Base-by-base conservation (phyloP, 495 filamentous ascomycete genomes). In the Durotheca rogersii region DNA sequence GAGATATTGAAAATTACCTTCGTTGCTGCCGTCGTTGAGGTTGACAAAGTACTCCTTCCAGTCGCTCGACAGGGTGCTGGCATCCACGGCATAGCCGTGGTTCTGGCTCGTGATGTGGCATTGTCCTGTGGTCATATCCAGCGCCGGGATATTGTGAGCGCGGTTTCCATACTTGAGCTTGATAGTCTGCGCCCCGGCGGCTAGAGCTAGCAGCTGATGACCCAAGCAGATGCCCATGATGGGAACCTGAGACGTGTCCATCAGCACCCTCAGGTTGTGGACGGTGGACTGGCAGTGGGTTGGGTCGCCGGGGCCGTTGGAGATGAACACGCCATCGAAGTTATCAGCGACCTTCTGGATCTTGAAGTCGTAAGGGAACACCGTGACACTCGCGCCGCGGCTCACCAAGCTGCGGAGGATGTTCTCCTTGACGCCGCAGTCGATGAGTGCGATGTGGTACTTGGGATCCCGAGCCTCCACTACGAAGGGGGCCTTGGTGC, bases 371-470 rank as follows among this genome's bases (percentile, higher is more conserved):
- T 86, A 96, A 35, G 93, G 93, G 74, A 98, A 94, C 45, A 86
- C 85, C 16, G 94, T 97, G 37, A 95, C 86, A 53, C 83, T 88
- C 31, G 88, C 84, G 18, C 91, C 93, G 23, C 93, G 88, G 68
- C 75, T 78, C 54, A 97, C 92, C 52, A 98, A 75, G 65, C 87
- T 92, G 56, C 93, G 87, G 40, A 98, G 82, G 67, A 98, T 98
- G 76, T 97, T 98, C 79, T 98, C 93, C 80, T 98, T 98, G 50
- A 98, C 94, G 70, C 93, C 93, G 67, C 93, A 98, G 73, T 98
- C 93, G 67, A 98, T 84, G 48, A 98, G 80, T 25, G 92, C 93
- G 61, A 98, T 82, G 72, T 98, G 93, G 68, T 85, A 82, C 65
- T 87, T 83, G 49, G 91, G 88, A 56, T 79, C 77, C 32, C 81